Conservation (phyloP, 2,329 filamentous ascomycete species). For the Leptosphaerulina australis region DNA sequence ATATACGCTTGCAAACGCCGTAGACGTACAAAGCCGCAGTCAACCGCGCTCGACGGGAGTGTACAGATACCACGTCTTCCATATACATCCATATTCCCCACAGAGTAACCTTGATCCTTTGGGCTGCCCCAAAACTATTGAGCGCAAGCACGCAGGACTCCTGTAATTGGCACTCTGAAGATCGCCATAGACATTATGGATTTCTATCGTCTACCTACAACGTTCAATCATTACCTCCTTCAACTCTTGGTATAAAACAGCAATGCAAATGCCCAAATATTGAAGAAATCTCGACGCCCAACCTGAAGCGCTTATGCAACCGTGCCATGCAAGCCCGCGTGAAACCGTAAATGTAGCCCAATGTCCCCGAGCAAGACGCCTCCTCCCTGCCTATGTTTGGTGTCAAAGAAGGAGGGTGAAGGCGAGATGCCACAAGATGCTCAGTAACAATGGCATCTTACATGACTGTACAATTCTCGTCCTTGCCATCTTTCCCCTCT, state of each 20-base stretch:
- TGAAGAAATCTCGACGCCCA: conserved; percentile 22
- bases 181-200: conserved; percentile 3
- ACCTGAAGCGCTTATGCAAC: conserved; percentile 29
- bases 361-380: not conserved
- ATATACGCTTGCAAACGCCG: conserved; percentile 3
- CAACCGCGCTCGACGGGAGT: conserved; percentile 3
- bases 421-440: not conserved
- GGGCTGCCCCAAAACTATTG: too few species aligned
- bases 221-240: conserved; percentile 8
- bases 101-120: too few species aligned
- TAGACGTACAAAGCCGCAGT: conserved; percentile 20
- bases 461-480: conserved; percentile 50
- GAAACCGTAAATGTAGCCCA: conserved; percentile 20
- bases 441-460: conserved; percentile 13
- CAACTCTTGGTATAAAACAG: conserved; percentile 22
- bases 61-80: too few species aligned
- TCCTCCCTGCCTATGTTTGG: not conserved
- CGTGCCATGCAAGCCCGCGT: conserved; percentile 22
- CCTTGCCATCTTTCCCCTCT: conserved; percentile 36
- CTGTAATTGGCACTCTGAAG: not conserved
- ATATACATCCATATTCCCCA: too few species aligned
- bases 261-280: conserved; percentile 12
- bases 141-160: not conserved
- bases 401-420: not conserved
- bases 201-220: conserved; percentile 5